Evolutionary conservation across 2,329 filamentous ascomycete genomes (phyloP).

Genomic region (Phoma sp.): DNA sequence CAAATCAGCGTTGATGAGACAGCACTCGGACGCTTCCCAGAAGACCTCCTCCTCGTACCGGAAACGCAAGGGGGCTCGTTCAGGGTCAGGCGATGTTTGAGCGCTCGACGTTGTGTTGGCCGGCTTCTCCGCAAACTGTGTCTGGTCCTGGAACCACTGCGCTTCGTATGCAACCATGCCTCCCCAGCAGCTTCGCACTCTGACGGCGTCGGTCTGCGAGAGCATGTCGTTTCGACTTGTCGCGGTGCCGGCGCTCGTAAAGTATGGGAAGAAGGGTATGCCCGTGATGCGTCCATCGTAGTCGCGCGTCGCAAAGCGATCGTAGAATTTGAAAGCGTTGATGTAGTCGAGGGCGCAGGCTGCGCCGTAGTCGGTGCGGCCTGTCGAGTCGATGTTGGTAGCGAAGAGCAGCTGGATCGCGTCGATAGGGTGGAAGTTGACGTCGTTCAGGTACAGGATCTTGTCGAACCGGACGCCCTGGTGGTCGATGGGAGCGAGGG

Average conservation of each 20-base stretch:
- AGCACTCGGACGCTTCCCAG: slow-evolving; percentile 58
- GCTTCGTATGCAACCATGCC: slow-evolving; percentile 75
- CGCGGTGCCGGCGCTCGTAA: slow-evolving; percentile 60
- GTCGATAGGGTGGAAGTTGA: slow-evolving; percentile 66
- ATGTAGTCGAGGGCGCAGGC: slow-evolving; percentile 76
- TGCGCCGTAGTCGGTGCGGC: slow-evolving; percentile 64
- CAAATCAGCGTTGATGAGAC: slow-evolving; percentile 56
- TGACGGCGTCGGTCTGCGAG: slow-evolving; percentile 66
- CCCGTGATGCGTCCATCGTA: slow-evolving; percentile 67
- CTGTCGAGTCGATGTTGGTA: slow-evolving; percentile 61
- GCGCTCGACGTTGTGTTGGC: slow-evolving; percentile 28
- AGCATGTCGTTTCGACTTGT: slow-evolving; percentile 67
- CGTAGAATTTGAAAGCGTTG: slow-evolving; percentile 72
- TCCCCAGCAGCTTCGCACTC: slow-evolving; percentile 77
- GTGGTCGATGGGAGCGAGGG: slow-evolving; percentile 67
- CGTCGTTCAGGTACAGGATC: slow-evolving; percentile 70
- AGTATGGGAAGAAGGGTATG: slow-evolving; percentile 72
- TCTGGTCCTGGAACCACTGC: slow-evolving; percentile 60
- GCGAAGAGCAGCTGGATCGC: slow-evolving; percentile 69
- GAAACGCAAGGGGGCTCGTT: slow-evolving; percentile 52
- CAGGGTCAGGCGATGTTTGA: slow-evolving; percentile 17
- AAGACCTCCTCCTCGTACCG: slow-evolving; percentile 51
- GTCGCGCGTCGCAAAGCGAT: slow-evolving; percentile 75
- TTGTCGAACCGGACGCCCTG: slow-evolving; percentile 64
- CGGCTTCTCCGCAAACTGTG: slow-evolving; percentile 3